Evolutionary conservation across 768 basidiomycete species (phyloP).

Genomic region (Hygrocybe punicea): DNA sequence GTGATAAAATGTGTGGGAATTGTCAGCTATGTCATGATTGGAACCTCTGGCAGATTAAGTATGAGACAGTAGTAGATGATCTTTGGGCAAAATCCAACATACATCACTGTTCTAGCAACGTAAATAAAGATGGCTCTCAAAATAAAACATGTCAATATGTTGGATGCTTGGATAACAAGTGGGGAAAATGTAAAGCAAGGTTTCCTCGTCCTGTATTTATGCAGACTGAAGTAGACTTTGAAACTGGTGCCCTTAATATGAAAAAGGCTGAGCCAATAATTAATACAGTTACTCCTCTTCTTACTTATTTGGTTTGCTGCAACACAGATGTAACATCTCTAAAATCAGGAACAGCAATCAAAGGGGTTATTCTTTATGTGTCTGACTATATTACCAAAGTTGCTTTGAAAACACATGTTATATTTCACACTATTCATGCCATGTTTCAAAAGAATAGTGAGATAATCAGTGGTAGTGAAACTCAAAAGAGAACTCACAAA

Average conservation of each 20-base stretch:
- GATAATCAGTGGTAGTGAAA: slow-evolving; percentile 19
- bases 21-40: slow-evolving; percentile 23
- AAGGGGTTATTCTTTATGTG: slow-evolving; percentile 30
- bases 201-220: slow-evolving; percentile 30
- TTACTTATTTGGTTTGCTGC: too few relatives aligned
- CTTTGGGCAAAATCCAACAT: slow-evolving; percentile 15
- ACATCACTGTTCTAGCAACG: slow-evolving; percentile 14
- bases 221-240: slow-evolving; percentile 25
- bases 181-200: slow-evolving; percentile 27
- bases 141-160: slow-evolving; percentile 10
- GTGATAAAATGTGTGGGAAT: slow-evolving; percentile 28
- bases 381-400: slow-evolving; percentile 31
- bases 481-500: slow-evolving; percentile 18
- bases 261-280: slow-evolving; percentile 31
- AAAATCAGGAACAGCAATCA: too few relatives aligned
- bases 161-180: slow-evolving; percentile 27
- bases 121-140: slow-evolving; percentile 30
- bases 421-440: slow-evolving; percentile 27
- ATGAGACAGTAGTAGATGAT: slow-evolving; percentile 17
- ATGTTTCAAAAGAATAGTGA: slow-evolving; percentile 23
- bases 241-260: slow-evolving; percentile 24
- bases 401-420: slow-evolving; percentile 21
- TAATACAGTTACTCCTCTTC: too few relatives aligned
- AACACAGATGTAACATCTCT: too few relatives aligned
- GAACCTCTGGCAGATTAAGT: slow-evolving; percentile 13